Evolutionary conservation across 208 protist species (phyloP), one percentile per base, ranked within the genome.

Genomic region (Lotmaria passim): DNA sequence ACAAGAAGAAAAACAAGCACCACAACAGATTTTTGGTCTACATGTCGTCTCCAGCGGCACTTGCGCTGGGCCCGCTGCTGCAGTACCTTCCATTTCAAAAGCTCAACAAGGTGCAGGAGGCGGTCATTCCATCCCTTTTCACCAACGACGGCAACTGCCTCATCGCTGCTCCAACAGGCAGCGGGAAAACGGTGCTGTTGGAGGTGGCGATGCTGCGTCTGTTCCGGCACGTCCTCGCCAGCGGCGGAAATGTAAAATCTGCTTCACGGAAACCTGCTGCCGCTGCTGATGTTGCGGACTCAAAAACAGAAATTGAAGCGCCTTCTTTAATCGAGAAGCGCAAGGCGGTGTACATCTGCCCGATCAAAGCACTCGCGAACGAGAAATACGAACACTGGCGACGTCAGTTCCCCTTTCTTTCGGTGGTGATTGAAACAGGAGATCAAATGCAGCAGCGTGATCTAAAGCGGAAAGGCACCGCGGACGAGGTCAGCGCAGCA

Each of bases 361-460:
- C 94, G 21, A 96, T 96, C 28, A 97, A 97, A 65, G 91, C 94
- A 2, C 82, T 97, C 19, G 92, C 89, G 14, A 73, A 85, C 43
- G 94, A 97, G 57, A 97, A 97, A 75, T 91, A 85, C 62, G 63
- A 69, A 6, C 33, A 78, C 39, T 97, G 94, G 92, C 69, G 47
- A 1, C 55, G 73, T 14, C 79, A 89, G 47, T 97, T 99, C 41
- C 62, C 83, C 3, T 67, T 83, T 0, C 78, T 98, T 0, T 75
- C 75, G 7, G 89, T 98, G 1, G 79, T 79, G 0, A 83, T 99
- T 48, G 83, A 96, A 44, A 99, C 98, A 8, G 99, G 99, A 26
- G 99, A 99, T 81, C 98, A 94, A 41, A 85, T 88, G 46, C 62
- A 71, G 23, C 68, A 70, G 17, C 46, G 38, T 51, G 62, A 33